These are phyloP conservation scores for Leersia perrieri DNA, from an alignment of 176 grass and related monocot genomes.

Conservation along the genomic window DNA sequence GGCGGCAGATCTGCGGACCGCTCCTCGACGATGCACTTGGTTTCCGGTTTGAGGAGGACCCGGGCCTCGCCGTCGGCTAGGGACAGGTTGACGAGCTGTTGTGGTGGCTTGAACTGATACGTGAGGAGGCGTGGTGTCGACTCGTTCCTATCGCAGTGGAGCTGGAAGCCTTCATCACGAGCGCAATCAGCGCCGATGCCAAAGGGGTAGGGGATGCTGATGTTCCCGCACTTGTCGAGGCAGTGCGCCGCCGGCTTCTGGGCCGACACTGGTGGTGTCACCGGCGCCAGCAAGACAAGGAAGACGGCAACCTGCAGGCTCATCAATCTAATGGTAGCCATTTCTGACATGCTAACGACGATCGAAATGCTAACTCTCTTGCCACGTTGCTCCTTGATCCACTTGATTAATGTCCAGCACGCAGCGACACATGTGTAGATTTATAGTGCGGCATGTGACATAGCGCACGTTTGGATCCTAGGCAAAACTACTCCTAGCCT, in stretches of 20 bases:
- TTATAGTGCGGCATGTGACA: no score
- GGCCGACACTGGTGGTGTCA: not conserved
- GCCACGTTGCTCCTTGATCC: no score
- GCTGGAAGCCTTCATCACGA: not conserved
- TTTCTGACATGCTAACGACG: no score
- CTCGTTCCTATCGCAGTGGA: slow-evolving; percentile 30
- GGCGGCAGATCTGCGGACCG: no score
- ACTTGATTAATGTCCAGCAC: not conserved
- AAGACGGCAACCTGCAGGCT: not conserved
- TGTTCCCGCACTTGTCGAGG: slow-evolving; percentile 42
- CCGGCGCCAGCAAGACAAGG: not conserved
- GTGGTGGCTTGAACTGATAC: not conserved
- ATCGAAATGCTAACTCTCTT: no score
- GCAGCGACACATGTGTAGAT: no score
- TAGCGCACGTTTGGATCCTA: no score
- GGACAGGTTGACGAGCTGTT: slow-evolving; percentile 31
- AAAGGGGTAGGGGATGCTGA: slow-evolving; percentile 56
- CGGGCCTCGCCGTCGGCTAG: slow-evolving; percentile 12
- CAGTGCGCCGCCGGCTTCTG: slow-evolving; percentile 22
- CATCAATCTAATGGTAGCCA: no score
- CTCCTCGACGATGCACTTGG: no score
- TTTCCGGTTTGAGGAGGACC: not conserved
- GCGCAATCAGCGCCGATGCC: slow-evolving; percentile 48
- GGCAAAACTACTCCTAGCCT: no score
- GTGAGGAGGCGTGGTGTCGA: slow-evolving; percentile 26